phyloP scores from a whole-genome alignment of 768 basidiomycete species.

The Lentinus tigrinus region DNA sequence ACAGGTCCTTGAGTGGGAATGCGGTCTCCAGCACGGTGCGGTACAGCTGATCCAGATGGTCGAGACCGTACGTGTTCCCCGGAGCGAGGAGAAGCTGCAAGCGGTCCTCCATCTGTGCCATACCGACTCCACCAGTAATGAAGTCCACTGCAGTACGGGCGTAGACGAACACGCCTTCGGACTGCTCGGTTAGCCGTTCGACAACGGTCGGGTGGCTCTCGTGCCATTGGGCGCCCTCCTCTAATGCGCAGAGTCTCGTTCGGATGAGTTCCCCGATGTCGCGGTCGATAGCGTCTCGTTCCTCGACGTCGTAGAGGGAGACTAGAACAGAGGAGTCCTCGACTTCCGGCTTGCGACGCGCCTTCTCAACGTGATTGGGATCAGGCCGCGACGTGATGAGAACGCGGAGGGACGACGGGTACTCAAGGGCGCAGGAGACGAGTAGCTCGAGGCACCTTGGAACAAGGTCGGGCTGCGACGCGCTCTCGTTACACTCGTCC shows the following conservation, averaged over 20 bases:
- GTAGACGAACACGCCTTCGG: background rate
- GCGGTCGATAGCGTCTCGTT: background rate
- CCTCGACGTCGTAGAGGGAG: background rate
- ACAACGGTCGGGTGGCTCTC: background rate
- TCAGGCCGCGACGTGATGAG: slow-evolving; percentile 1
- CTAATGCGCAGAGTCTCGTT: background rate
- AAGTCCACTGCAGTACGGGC: background rate
- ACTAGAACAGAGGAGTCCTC: background rate
- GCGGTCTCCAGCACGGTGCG: background rate
- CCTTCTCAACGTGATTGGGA: background rate
- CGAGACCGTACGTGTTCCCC: background rate
- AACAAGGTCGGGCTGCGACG: background rate
- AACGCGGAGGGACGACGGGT: background rate
- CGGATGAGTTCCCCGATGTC: background rate
- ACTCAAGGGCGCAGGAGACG: background rate
- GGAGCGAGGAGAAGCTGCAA: background rate
- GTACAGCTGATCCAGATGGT: background rate
- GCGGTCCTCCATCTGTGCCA: background rate
- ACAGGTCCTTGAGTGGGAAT: background rate
- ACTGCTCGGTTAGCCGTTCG: background rate
- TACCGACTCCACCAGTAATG: background rate
- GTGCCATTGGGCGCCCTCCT: background rate
- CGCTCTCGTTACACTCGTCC: slow-evolving; percentile 31
- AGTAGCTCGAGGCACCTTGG: background rate
- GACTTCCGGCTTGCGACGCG: background rate